Evolutionary conservation across 768 basidiomycete species (phyloP).

Genomic region (Tubosaeta brunneosetosa): DNA sequence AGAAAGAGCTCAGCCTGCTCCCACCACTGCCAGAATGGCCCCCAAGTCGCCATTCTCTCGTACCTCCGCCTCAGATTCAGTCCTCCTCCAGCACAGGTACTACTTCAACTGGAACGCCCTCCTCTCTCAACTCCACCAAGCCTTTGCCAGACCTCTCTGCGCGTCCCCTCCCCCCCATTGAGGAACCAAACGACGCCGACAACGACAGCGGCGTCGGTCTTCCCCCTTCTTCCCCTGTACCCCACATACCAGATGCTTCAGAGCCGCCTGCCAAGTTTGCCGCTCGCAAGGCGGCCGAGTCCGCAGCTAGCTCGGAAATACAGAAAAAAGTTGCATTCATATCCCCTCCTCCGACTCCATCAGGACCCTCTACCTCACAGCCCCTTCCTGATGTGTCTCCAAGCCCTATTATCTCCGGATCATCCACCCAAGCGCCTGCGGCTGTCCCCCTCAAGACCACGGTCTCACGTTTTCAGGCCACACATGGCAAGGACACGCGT

Average conservation of each 20-base stretch:
- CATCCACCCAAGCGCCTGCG: constrained; percentile 23
- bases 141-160: constrained; percentile 65
- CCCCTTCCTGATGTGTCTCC: constrained; percentile 46
- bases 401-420: constrained; percentile 30
- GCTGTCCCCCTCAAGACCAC: constrained; percentile 53
- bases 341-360: constrained; percentile 71
- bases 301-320: constrained; percentile 38
- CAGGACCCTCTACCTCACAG: constrained; percentile 45
- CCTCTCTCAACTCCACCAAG: constrained; percentile 52
- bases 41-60: constrained; percentile 33
- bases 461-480: constrained; percentile 71
- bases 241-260: constrained; percentile 14
- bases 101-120: constrained; percentile 35
- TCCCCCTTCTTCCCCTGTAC: constrained; percentile 31
- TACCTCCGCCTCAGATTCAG: constrained; percentile 24
- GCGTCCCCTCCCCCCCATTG: constrained; percentile 47
- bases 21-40: constrained; percentile 71
- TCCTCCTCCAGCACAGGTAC: constrained; percentile 27
- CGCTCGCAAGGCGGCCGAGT: constrained; percentile 39
- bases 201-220: constrained; percentile 35
- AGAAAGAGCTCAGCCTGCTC: constrained; percentile 44
- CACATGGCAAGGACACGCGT: constrained; percentile 65
- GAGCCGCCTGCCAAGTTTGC: constrained; percentile 25
- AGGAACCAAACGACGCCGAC: constrained; percentile 35
- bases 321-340: constrained; percentile 88